phyloP scores from a whole-genome alignment of 1,284 basidiomycete genomes.

The Austroboletus niveus region DNA sequence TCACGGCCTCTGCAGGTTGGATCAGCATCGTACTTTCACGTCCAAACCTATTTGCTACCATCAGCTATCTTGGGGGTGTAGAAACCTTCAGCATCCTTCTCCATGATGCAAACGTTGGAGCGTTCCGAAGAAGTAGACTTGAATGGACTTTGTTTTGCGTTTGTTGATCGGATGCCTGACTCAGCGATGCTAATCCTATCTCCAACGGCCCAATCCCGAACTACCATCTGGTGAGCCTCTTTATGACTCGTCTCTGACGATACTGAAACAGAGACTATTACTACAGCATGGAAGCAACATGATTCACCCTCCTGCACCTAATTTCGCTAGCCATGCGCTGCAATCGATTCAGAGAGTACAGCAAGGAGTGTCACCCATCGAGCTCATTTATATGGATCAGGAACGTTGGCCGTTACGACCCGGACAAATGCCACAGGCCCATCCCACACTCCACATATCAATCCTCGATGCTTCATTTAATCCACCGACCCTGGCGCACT shows the following conservation, averaged over 20 bases:
- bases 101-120: conserved; percentile 36
- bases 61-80: conserved; percentile 46
- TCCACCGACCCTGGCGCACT: conserved; percentile 87
- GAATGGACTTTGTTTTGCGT: background rate
- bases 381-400: conserved; percentile 56
- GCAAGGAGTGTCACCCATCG: conserved; percentile 44
- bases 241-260: background rate
- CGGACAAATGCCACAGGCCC: conserved; percentile 12
- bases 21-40: conserved; percentile 11
- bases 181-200: conserved; percentile 23
- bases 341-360: conserved; percentile 46
- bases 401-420: conserved; percentile 52
- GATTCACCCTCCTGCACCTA: conserved; percentile 6
- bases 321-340: conserved; percentile 28
- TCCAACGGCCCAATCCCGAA: background rate
- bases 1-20: conserved; percentile 7
- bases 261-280: background rate
- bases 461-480: conserved; percentile 95
- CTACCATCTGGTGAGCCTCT: conserved; percentile 3
- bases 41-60: conserved; percentile 14
- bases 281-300: conserved; percentile 10
- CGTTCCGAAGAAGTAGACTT: background rate
- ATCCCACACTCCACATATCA: conserved; percentile 45
- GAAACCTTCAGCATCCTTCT: conserved; percentile 76
- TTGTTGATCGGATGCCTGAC: conserved; percentile 17